A percentile compares a stretch with the other conserved stretches of the same genome.
Evolutionary conservation across 305 asterid genomes (phyloP).

Genomic region (Rubia peregrina): DNA sequence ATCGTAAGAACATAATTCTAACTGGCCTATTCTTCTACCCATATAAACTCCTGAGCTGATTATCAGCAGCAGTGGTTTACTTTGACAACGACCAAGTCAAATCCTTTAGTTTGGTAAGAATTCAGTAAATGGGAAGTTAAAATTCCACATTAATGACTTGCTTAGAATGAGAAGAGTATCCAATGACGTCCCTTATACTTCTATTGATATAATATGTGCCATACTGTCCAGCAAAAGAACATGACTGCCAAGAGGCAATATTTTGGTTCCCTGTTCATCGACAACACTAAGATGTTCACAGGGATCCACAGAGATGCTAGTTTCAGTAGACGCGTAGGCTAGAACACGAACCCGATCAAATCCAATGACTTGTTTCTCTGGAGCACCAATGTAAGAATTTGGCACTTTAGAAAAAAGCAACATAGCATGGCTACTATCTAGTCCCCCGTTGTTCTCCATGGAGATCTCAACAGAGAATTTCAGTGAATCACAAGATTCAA

Average conservation of each 20-base stretch:
- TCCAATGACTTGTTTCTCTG: slow-evolving; percentile 53
- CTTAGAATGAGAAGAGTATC: neutral
- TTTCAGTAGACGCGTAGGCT: slow-evolving; percentile 26
- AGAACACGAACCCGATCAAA: slow-evolving; percentile 45
- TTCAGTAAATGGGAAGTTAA: too few species aligned
- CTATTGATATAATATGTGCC: slow-evolving; percentile 49
- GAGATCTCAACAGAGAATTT: slow-evolving; percentile 47
- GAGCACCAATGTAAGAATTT: slow-evolving; percentile 38
- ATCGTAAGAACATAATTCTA: neutral
- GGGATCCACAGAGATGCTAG: slow-evolving; percentile 52
- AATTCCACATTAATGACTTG: neutral
- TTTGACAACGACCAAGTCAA: too few species aligned
- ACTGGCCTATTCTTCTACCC: neutral
- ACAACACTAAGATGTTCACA: slow-evolving; percentile 76
- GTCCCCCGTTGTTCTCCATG: slow-evolving; percentile 52
- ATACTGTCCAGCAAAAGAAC: slow-evolving; percentile 35
- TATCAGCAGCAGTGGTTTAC: too few species aligned
- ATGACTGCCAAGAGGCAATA: slow-evolving; percentile 67
- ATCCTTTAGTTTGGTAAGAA: too few species aligned
- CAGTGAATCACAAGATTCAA: slow-evolving; percentile 41
- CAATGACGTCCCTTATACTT: slow-evolving; percentile 18
- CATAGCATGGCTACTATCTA: slow-evolving; percentile 54
- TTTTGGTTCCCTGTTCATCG: slow-evolving; percentile 50
- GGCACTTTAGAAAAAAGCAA: slow-evolving; percentile 46
- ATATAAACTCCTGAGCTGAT: neutral